phyloP scores from a whole-genome alignment of 768 basidiomycete species.

The Sarcodon sp. region DNA sequence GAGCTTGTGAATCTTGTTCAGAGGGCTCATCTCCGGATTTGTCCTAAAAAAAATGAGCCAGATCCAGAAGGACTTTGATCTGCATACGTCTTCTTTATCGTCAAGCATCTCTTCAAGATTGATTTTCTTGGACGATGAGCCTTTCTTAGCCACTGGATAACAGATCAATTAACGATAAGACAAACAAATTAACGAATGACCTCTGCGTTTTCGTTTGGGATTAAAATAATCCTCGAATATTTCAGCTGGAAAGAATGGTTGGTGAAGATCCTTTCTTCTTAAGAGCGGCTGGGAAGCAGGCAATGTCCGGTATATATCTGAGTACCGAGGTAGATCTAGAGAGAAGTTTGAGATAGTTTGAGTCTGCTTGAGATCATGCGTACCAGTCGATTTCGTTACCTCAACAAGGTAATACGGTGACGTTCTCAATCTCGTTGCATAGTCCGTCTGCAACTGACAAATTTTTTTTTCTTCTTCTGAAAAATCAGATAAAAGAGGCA shows the following conservation, averaged over 20 bases:
- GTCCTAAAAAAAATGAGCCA: conserved; percentile 26
- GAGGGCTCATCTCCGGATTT: conserved; percentile 63
- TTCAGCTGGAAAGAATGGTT: conserved; percentile 65
- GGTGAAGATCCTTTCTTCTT: conserved; percentile 57
- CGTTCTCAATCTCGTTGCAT: conserved; percentile 47
- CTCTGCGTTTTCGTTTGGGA: conserved; percentile 50
- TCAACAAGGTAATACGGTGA: conserved; percentile 73
- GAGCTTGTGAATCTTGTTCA: conserved; percentile 51
- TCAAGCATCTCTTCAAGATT: conserved; percentile 61
- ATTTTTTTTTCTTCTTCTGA: conserved; percentile 53
- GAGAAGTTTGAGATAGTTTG: not conserved
- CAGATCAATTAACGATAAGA: not conserved
- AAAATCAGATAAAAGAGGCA: conserved; percentile 60
- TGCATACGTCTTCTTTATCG: conserved; percentile 44
- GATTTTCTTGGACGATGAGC: conserved; percentile 22
- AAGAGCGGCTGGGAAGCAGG: conserved; percentile 47
- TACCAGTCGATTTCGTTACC: conserved; percentile 49
- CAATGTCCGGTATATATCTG: conserved; percentile 70
- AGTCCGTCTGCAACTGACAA: conserved; percentile 53
- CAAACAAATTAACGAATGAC: conserved; percentile 15
- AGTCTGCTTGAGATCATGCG: not conserved
- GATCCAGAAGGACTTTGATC: not conserved
- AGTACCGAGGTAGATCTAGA: conserved; percentile 67
- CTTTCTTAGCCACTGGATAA: conserved; percentile 18
- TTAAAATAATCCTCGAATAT: conserved; percentile 76